Evolutionary conservation across 23 red algal genomes (phyloP), one percentile per base, ranked within the genome.

Genomic region (Rhodosorus marinus): DNA sequence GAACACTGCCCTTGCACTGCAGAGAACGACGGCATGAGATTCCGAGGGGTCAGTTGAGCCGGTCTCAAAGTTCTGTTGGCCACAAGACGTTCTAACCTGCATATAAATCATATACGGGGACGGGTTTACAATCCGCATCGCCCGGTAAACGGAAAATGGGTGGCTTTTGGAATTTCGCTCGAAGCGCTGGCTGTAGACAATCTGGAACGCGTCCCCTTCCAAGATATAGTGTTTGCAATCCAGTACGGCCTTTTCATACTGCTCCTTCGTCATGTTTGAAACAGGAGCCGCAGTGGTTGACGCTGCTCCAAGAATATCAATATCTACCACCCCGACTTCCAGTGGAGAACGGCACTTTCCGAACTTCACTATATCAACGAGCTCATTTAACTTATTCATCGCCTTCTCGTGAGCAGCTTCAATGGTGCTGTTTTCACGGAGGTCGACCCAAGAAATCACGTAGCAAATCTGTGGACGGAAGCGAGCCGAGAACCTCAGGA

Each of bases 71-170:
- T 33, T 15, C 35, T 54, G 51, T 31, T 17, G 31, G 35, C 51
- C 35, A 33, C n/a, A n/a, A n/a, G n/a, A n/a, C n/a, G n/a, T n/a
- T n/a, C n/a, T n/a, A n/a, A n/a, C n/a, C n/a, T n/a, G n/a, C 78
- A 98, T 80, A 41, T 98, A 98, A 64, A 98, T 83, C 90, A 98
- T 98, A 52, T 98, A 98, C 3, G 90, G 90, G 8, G 90, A 98
- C 26, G 90, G 90, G 54, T 98, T 98, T 17, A 98, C 72, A 20
- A 98, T 70, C 33, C 90, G 90, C 53, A 98, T 47, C 6, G 90
- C 77, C 8, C 90, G 54, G 35, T 98, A 98, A 11, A 81, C 63
- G 5, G 54, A 65, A 50, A 98, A 98, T 42, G 90, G 90, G 47
- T 80, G 60, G 46, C 49, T 51, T 23, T 54, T 35, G 20, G 78